A percentile compares a stretch with the other conserved stretches of the same genome.
These are phyloP conservation scores for Trametes maxima DNA, from an alignment of 768 basidiomycete genomes.

Conservation along the genomic window DNA sequence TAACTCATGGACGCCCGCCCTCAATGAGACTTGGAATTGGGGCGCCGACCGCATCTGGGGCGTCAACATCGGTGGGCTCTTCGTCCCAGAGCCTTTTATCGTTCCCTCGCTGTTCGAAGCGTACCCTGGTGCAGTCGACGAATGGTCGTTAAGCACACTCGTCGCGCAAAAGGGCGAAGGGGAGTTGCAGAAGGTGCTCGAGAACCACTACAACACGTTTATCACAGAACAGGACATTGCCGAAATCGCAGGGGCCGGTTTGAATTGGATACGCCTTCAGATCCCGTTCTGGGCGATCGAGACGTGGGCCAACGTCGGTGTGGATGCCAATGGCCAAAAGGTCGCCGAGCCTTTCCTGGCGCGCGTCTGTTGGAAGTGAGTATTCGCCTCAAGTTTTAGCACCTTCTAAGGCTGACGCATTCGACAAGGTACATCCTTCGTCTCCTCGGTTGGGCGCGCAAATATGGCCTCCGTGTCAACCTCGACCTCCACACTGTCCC, in stretches of 20 bases:
- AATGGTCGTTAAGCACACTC: conserved; percentile 64
- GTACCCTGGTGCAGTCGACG: conserved; percentile 55
- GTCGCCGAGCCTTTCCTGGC: conserved; percentile 73
- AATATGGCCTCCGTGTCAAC: conserved; percentile 85
- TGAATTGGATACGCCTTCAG: conserved; percentile 83
- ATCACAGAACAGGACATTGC: conserved; percentile 47
- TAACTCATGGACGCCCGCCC: conserved; percentile 79
- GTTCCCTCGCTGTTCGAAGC: conserved; percentile 61
- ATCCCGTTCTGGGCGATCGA: conserved; percentile 89
- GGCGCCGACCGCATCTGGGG: conserved; percentile 62
- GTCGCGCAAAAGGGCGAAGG: conserved; percentile 53
- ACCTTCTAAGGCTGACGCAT: background rate
- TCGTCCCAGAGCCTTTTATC: conserved; percentile 82
- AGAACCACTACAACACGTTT: conserved; percentile 81
- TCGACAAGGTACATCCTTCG: conserved; percentile 66
- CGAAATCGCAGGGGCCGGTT: conserved; percentile 54
- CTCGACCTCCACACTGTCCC: conserved; percentile 82
- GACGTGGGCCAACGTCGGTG: conserved; percentile 51
- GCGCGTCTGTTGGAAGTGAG: conserved; percentile 73
- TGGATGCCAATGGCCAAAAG: conserved; percentile 18
- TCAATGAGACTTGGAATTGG: conserved; percentile 77
- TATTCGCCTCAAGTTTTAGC: background rate
- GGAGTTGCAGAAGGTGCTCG: conserved; percentile 37
- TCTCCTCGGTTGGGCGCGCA: conserved; percentile 79
- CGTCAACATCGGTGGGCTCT: conserved; percentile 75